Evolutionary conservation across 345 rosid species (phyloP).

Genomic region (Euclidium syriacum): DNA sequence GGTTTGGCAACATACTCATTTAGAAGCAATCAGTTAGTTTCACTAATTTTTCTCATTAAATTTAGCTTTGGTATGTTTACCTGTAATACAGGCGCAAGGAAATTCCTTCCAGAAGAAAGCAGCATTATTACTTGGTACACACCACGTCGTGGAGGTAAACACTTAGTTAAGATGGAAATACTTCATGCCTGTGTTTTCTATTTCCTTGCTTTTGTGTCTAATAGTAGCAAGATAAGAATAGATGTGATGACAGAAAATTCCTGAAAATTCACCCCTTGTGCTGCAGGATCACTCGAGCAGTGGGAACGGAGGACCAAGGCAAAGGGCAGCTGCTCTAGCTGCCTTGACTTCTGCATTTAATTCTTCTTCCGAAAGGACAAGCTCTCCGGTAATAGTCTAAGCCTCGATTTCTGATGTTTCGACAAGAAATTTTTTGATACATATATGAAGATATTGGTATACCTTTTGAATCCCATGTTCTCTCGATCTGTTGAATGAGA

Average conservation of each 20-base stretch:
- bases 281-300: slow-evolving; percentile 37
- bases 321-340: slow-evolving; percentile 96
- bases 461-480: background rate
- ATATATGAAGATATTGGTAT: background rate
- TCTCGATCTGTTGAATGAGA: background rate
- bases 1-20: background rate
- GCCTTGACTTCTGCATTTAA: slow-evolving; percentile 87
- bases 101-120: slow-evolving; percentile 97
- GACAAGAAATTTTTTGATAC: background rate
- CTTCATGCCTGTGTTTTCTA: background rate
- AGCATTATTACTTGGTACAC: slow-evolving; percentile 76
- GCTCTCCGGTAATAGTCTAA: slow-evolving; percentile 41
- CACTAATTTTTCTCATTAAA: background rate
- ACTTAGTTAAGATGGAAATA: background rate
- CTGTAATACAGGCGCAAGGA: slow-evolving; percentile 64
- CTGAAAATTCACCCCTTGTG: background rate
- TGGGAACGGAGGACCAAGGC: slow-evolving; percentile 83
- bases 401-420: background rate
- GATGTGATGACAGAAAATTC: background rate
- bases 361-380: slow-evolving; percentile 52
- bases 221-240: background rate
- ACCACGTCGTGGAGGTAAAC: slow-evolving; percentile 72
- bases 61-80: background rate
- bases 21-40: background rate
- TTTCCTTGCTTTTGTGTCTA: background rate